Conservation (phyloP, 257 asterid genomes). For the Rehmannia glutinosa region DNA sequence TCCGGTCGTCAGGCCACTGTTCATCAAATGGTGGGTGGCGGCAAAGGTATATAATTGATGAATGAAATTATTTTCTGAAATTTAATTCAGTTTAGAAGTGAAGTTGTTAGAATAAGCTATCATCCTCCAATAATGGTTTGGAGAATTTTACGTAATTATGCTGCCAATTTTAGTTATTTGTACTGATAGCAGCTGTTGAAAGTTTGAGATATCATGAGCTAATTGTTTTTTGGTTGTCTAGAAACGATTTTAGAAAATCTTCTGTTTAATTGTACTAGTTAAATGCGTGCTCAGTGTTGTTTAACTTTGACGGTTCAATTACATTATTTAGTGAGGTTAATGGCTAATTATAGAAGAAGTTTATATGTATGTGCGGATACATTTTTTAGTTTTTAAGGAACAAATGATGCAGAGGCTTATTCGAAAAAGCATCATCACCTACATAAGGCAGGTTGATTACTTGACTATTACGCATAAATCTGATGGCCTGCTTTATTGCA, state of each 20-base stretch:
- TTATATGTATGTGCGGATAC: not conserved
- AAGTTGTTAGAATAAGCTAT: not conserved
- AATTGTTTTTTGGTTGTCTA: not conserved
- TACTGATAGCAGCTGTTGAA: not conserved
- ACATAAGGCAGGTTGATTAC: not conserved
- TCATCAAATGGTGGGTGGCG: slow-evolving; percentile 79
- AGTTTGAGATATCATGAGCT: not conserved
- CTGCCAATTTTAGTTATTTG: not conserved
- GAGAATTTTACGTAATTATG: not conserved
- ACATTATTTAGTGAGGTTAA: not conserved
- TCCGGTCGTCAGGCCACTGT: slow-evolving; percentile 50
- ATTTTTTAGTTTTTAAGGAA: not conserved
- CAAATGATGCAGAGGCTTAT: not conserved
- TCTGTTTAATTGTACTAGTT: not conserved
- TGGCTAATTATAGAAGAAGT: not conserved
- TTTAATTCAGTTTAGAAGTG: not conserved
- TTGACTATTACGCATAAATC: not conserved
- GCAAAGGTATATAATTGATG: slow-evolving; percentile 46
- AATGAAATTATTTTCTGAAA: not conserved
- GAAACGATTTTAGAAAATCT: not conserved
- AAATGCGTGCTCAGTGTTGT: not conserved
- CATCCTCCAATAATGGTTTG: not conserved
- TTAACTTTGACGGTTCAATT: too few species aligned
- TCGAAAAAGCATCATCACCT: not conserved
- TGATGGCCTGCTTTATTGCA: not conserved